Conservation (phyloP, 352 stramenopile species). For the Peronospora farinosa region DNA sequence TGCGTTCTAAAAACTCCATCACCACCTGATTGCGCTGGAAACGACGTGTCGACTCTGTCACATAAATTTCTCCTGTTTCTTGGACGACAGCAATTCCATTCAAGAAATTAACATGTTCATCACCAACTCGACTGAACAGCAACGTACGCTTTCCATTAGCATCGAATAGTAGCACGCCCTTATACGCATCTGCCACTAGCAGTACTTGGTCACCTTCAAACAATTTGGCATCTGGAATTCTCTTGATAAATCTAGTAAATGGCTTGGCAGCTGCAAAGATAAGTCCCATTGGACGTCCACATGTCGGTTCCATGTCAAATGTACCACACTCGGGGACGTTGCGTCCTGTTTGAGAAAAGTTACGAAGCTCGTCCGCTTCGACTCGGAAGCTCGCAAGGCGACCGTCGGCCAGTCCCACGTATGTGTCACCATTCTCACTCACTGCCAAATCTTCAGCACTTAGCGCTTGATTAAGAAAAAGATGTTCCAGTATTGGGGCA, state of each 20-base stretch:
- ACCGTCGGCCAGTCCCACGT: constrained; percentile 46
- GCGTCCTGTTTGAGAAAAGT: constrained; percentile 46
- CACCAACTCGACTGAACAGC: constrained; percentile 44
- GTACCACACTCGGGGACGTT: constrained; percentile 26
- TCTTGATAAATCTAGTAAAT: constrained; percentile 37
- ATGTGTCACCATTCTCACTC: constrained; percentile 39
- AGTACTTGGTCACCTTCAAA: constrained; percentile 49
- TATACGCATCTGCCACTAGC: constrained; percentile 56
- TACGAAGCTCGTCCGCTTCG: constrained; percentile 28
- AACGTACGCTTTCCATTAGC: constrained; percentile 42
- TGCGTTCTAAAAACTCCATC: constrained; percentile 44
- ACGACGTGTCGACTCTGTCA: constrained; percentile 48
- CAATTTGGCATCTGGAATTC: constrained; percentile 36
- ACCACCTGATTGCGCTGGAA: constrained; percentile 42
- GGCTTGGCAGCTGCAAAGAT: constrained; percentile 34
- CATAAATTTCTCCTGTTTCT: constrained; percentile 42
- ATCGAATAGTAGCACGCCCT: constrained; percentile 52
- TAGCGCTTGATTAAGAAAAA: constrained; percentile 36
- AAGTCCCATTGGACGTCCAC: constrained; percentile 47
- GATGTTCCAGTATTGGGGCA: constrained; percentile 19
- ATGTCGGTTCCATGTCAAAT: constrained; percentile 35
- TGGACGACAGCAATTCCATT: constrained; percentile 40
- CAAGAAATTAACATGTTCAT: constrained; percentile 38
- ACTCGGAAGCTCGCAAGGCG: constrained; percentile 41
- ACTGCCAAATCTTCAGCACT: constrained; percentile 44